Conservation (phyloP, 2,329 filamentous ascomycete species). For the Phialophora chinensis region DNA sequence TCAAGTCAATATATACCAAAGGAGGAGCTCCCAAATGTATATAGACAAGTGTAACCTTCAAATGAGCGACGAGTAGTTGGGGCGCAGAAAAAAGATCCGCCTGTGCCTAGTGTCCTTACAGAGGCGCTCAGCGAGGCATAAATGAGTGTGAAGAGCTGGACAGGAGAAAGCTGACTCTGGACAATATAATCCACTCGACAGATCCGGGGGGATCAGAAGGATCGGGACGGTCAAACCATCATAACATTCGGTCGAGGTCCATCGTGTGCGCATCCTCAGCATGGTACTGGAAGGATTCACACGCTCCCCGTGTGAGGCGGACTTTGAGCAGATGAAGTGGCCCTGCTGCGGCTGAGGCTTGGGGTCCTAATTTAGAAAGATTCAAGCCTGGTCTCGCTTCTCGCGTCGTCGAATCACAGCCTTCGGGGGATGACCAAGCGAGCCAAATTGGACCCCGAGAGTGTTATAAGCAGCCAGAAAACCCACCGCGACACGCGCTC, state of each 20-base stretch:
- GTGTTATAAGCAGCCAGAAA: neutral
- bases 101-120: neutral
- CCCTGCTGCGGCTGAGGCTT: constrained; percentile 31
- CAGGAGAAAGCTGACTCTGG: neutral
- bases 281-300: constrained; percentile 4
- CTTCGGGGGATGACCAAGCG: neutral
- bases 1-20: neutral
- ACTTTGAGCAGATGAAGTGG: neutral
- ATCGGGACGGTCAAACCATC: constrained; percentile 4
- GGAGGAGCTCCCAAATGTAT: neutral
- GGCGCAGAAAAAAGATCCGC: neutral
- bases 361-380: constrained; percentile 27
- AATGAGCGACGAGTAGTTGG: neutral
- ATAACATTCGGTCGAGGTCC: neutral
- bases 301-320: neutral
- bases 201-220: constrained; percentile 8
- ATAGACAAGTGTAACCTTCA: neutral
- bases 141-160: neutral
- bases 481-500: neutral
- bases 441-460: neutral
- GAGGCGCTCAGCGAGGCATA: neutral
- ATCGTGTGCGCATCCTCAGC: neutral
- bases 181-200: constrained; percentile 4
- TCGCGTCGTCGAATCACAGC: neutral
- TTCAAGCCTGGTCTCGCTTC: constrained; percentile 1